A percentile compares a stretch with the other conserved stretches of the same genome.
Evolutionary conservation across 805 yeast species (phyloP).

Genomic region (Sugiyamaella chiloensis): DNA sequence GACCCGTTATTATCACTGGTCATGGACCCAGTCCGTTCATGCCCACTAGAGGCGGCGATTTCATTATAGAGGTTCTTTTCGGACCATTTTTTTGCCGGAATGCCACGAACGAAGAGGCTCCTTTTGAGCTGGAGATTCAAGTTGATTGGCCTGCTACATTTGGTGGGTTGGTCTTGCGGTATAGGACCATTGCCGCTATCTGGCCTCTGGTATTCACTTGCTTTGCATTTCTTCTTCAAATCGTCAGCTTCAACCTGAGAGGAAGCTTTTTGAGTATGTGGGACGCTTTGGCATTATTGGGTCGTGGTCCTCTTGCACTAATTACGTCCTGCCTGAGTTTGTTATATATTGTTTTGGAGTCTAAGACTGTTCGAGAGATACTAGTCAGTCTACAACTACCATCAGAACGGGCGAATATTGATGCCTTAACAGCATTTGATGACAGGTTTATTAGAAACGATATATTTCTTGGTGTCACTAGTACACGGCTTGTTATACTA

Average conservation of each 20-base stretch:
- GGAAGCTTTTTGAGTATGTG: constrained; percentile 44
- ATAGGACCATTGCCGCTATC: constrained; percentile 69
- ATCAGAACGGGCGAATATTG: constrained; percentile 26
- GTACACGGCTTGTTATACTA: constrained; percentile 49
- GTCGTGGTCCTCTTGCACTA: constrained; percentile 29
- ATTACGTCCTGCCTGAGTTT: constrained; percentile 27
- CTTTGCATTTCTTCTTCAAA: constrained; percentile 53
- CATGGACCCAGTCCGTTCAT: constrained; percentile 21
- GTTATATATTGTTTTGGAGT: constrained; percentile 32
- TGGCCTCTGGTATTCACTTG: constrained; percentile 62
- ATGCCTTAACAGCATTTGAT: constrained; percentile 21
- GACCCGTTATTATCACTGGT: constrained; percentile 7
- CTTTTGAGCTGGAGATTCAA: constrained; percentile 4
- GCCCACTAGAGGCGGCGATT: constrained; percentile 9
- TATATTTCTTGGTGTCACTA: constrained; percentile 68
- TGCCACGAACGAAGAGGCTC: background rate
- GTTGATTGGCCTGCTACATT: constrained; percentile 60
- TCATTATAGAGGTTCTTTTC: constrained; percentile 15
- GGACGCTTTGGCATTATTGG: constrained; percentile 43
- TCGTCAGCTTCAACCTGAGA: constrained; percentile 41
- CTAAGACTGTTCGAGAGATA: constrained; percentile 17
- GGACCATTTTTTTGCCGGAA: constrained; percentile 7
- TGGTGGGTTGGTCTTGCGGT: constrained; percentile 67
- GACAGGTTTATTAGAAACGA: constrained; percentile 38
- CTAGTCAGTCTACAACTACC: constrained; percentile 28